These are phyloP conservation scores for Penicillium robsamsonii DNA, from an alignment of 495 filamentous ascomycete genomes.

Conservation along the genomic window DNA sequence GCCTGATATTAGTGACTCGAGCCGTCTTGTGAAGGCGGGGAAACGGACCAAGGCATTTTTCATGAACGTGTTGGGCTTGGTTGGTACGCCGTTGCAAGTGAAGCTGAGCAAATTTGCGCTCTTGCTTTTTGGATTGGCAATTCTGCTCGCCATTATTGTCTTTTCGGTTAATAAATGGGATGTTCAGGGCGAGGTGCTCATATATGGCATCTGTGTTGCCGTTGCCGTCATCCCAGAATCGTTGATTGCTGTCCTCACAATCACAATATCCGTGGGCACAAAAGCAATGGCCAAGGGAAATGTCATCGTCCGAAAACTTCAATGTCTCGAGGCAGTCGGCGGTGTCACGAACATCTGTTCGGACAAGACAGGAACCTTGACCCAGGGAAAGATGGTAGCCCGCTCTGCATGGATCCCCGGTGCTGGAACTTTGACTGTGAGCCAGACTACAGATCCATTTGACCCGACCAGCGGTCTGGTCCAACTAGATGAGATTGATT, in stretches of 20 bases:
- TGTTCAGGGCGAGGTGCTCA: conserved; percentile 67
- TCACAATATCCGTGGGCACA: conserved; percentile 68
- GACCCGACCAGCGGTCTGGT: conserved; percentile 65
- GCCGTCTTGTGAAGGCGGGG: conserved; percentile 58
- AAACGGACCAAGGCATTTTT: conserved; percentile 56
- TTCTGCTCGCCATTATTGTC: conserved; percentile 74
- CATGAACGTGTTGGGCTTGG: conserved; percentile 66
- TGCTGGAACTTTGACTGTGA: conserved; percentile 54
- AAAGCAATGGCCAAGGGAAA: conserved; percentile 74
- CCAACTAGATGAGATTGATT: conserved; percentile 38
- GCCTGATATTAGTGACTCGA: conserved; percentile 59
- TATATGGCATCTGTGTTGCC: conserved; percentile 75
- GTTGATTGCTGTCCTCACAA: conserved; percentile 70
- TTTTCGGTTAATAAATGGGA: conserved; percentile 74
- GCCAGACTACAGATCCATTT: conserved; percentile 52
- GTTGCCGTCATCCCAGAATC: conserved; percentile 76
- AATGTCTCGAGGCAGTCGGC: conserved; percentile 77
- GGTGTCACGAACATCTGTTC: conserved; percentile 88
- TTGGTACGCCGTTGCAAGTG: conserved; percentile 78
- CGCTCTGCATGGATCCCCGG: conserved; percentile 75
- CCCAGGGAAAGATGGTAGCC: conserved; percentile 74
- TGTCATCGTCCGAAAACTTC: conserved; percentile 76
- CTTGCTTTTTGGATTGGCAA: conserved; percentile 68
- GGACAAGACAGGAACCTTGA: conserved; percentile 84
- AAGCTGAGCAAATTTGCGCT: conserved; percentile 78